Evolutionary conservation across 2,329 filamentous ascomycete genomes (phyloP), one percentile per base, ranked within the genome.

Genomic region (Periglandula ipomoeae): DNA sequence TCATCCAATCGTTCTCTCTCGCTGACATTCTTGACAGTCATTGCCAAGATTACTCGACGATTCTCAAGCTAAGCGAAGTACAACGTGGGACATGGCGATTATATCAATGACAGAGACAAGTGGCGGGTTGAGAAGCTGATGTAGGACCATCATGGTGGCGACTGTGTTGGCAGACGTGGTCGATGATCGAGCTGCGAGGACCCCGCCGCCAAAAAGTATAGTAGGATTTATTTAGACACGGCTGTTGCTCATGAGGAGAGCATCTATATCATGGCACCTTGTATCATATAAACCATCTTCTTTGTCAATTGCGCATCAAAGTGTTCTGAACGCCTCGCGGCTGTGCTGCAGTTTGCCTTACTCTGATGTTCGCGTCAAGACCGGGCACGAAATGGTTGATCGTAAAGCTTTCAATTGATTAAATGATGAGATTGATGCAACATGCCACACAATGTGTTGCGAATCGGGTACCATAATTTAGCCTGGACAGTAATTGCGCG

Each of bases 31-130:
- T 13, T 13, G 2, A 39, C 23, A 96, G 90, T 96, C 68, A 93
- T 96, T 67, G 90, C 90, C 69, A 96, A 96, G 78, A 74, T 96
- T 65, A 94, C 89, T 60, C 85, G 89, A 72, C 85, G 85, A 70
- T 95, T 95, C 78, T 82, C 79, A 49, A 78, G 74, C 73, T 80
- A 78, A 67, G 65, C 37, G 49, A 27, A 10, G 30, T 34, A 34
- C 7, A 39, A 27, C 20, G 24, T n/a, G 13, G 24, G 10, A 34
- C 34, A 22, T 32, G 30, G 38, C 15, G 19, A 39, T 38, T n/a
- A 15, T 20, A 13, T 23, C 11, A 6, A 17, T 43, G 1, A 20
- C 17, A 23, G 15, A 5, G 26, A 17, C n/a, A 26, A 10, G 37
- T 34, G 38, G 37, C 10, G 24, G 20, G 9, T n/a, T 27, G 24